Percentiles rank a stretch among this genome's conserved stretches.
Conservation (phyloP, 192 early-diverging fungal genomes). For the Pilaira anomala region DNA sequence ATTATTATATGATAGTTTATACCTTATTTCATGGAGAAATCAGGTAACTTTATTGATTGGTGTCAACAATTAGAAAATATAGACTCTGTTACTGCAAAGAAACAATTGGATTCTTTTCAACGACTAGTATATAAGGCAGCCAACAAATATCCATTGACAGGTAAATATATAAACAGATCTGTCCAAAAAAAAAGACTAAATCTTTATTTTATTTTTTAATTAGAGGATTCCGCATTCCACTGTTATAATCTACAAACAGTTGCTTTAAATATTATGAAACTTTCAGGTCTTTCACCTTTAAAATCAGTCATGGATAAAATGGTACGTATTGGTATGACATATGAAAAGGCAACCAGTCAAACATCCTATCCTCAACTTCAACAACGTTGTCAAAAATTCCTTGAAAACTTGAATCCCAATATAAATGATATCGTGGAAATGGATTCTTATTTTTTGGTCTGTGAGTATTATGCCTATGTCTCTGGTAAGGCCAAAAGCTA, state of each 20-base stretch:
- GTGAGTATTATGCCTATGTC: slow-evolving; percentile 40
- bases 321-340: slow-evolving; percentile 35
- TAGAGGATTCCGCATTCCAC: slow-evolving; percentile 15
- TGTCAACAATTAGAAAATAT: slow-evolving; percentile 26
- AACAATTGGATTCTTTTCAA: slow-evolving; percentile 43
- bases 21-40: slow-evolving; percentile 35
- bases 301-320: slow-evolving; percentile 41
- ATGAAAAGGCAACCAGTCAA: slow-evolving; percentile 37
- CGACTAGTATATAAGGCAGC: slow-evolving; percentile 37
- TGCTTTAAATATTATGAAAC: slow-evolving; percentile 8
- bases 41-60: slow-evolving; percentile 43
- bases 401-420: slow-evolving; percentile 16
- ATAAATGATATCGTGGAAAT: slow-evolving; percentile 16
- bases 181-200: too few relatives aligned
- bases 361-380: slow-evolving; percentile 20
- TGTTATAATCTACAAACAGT: slow-evolving; percentile 36
- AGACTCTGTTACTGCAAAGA: slow-evolving; percentile 25
- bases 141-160: slow-evolving; percentile 23
- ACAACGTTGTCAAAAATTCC: slow-evolving; percentile 28
- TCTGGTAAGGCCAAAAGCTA: slow-evolving; percentile 38
- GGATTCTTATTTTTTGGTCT: slow-evolving; percentile 32
- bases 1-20: slow-evolving; percentile 26
- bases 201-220: neutral
- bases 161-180: slow-evolving; percentile 21
- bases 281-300: slow-evolving; percentile 3